Evolutionary conservation across 1,284 basidiomycete species (phyloP).

Genomic region (Ustilago lituana): DNA sequence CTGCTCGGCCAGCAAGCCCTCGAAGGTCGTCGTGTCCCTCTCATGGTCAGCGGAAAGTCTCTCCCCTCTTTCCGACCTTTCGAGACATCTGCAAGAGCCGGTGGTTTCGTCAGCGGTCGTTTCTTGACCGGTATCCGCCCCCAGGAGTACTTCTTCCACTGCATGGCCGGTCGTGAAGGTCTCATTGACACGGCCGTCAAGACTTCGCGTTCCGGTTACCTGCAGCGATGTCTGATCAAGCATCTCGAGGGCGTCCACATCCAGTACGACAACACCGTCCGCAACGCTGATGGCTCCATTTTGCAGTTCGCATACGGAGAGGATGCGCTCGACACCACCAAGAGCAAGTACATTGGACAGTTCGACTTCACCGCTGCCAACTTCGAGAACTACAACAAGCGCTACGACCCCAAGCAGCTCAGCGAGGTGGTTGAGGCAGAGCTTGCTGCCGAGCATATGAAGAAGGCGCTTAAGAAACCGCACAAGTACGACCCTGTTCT

Average conservation of each 20-base stretch:
- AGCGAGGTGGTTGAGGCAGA: slow-evolving; percentile 75
- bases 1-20: slow-evolving; percentile 96
- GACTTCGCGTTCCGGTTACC: slow-evolving; percentile 96
- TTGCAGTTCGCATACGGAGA: slow-evolving; percentile 98
- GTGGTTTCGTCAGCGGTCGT: slow-evolving; percentile 99
- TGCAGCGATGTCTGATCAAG: slow-evolving; percentile 98
- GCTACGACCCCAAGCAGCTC: slow-evolving; percentile 74
- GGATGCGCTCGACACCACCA: slow-evolving; percentile 94
- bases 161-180: slow-evolving; percentile 99
- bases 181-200: slow-evolving; percentile 99
- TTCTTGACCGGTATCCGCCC: slow-evolving; percentile 98
- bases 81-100: slow-evolving; percentile 95
- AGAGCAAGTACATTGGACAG: slow-evolving; percentile 74
- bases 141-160: slow-evolving; percentile 99
- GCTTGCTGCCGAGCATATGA: slow-evolving; percentile 81
- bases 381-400: slow-evolving; percentile 80
- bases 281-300: slow-evolving; percentile 90
- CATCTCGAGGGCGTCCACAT: slow-evolving; percentile 95
- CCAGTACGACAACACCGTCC: slow-evolving; percentile 97
- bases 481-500: slow-evolving; percentile 82
- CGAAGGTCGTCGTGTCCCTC: slow-evolving; percentile 96
- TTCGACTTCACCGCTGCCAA: slow-evolving; percentile 95
- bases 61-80: slow-evolving; percentile 96
- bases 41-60: slow-evolving; percentile 99
- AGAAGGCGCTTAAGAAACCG: slow-evolving; percentile 84